Base-by-base conservation (phyloP, 2,329 filamentous ascomycete species). In the Arthrobotrys entomopaga region DNA sequence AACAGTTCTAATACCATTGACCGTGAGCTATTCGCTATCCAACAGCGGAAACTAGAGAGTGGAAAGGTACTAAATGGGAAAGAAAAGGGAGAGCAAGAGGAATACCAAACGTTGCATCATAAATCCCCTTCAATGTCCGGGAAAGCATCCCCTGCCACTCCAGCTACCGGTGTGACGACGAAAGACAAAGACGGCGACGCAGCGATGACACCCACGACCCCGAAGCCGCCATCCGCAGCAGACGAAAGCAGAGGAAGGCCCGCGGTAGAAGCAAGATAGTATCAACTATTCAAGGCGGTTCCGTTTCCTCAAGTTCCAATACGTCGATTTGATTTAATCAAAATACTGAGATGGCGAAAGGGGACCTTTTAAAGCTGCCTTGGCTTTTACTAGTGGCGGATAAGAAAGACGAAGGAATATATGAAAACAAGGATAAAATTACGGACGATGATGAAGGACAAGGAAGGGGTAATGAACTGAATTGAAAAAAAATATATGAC, bases 31-130 rank as follows among this genome's bases (percentile, higher is more conserved):
- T 69, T 69, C 59, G 65, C 71, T 20, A 75, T 75, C 22, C 71
- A 75, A 42, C 71, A 75, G 22, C 65, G 71, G n/a, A 75, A 70
- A 60, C 46, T 75, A 19, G 71, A 69, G 46, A 64, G 48, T 11
- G 71, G 71, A 16, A 75, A 75, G 24, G 59, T 75, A 15, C 53
- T 75, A 8, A 75, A 75, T 40, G 71, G 71, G 26, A 69, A 75
- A 34, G 65, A 75, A 53, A 69, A 75, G 49, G 54, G 57, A 40
- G 71, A 75, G 22, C 71, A 75, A 38, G 65, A 70, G 26, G 71
- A 75, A 69, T 75, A 75, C 26, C 71, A 75, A 61, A 70, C 50
- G 40, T 61, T 75, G 19, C 71, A 75, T 52, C 71, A 75, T 26
- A 75, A 75, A 38, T 65, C 57, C 38, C 71, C 71, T 10, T 75